Conservation (phyloP, 352 stramenopile species). For the Phytophthora agathidicida region DNA sequence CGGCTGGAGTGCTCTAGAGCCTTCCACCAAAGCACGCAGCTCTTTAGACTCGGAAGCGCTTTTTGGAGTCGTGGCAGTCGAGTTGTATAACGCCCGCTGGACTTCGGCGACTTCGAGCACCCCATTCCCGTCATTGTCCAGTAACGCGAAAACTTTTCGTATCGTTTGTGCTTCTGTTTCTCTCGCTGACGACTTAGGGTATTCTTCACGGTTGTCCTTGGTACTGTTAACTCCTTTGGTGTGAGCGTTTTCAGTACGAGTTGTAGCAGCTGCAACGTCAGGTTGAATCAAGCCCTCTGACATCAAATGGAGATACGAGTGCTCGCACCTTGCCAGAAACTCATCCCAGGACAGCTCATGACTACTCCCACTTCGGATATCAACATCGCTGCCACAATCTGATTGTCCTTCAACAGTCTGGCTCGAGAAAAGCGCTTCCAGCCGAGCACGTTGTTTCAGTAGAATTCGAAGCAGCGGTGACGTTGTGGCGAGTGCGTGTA, state of each 20-base stretch:
- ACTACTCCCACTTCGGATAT: neutral
- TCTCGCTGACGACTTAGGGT: conserved; percentile 14
- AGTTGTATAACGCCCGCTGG: conserved; percentile 47
- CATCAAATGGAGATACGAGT: conserved; percentile 54
- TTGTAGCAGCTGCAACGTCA: conserved; percentile 3
- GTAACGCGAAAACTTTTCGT: conserved; percentile 55
- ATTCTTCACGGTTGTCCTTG: neutral
- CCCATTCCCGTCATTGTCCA: conserved; percentile 66
- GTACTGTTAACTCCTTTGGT: neutral
- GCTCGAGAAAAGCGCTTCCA: conserved; percentile 38
- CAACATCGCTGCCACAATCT: neutral
- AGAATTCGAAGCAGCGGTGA: conserved; percentile 58
- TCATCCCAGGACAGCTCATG: conserved; percentile 58
- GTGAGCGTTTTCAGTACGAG: neutral
- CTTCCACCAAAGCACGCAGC: conserved; percentile 42
- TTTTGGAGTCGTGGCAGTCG: conserved; percentile 7
- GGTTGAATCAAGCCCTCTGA: conserved; percentile 37
- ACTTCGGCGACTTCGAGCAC: conserved; percentile 71
- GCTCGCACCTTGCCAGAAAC: conserved; percentile 55
- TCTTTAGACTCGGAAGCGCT: conserved; percentile 8
- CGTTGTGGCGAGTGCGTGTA: conserved; percentile 49
- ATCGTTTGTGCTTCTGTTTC: conserved; percentile 56
- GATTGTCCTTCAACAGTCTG: neutral
- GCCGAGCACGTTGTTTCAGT: conserved; percentile 53
- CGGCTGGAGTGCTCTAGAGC: conserved; percentile 59